Evolutionary conservation across 1,284 basidiomycete genomes (phyloP).

Genomic region (Leucoagaricus sp.): DNA sequence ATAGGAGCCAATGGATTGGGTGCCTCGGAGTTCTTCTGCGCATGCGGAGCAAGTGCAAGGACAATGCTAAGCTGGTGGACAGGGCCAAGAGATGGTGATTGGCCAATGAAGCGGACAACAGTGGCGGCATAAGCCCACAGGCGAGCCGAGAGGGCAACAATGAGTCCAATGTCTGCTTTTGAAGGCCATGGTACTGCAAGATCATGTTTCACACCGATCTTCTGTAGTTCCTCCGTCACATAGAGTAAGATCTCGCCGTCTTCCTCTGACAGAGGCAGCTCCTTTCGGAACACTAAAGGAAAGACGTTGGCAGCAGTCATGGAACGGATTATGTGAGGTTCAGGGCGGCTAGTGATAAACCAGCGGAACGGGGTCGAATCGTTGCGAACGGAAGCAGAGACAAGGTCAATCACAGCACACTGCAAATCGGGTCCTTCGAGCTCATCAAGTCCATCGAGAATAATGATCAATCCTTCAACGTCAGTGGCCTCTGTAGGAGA

Average conservation of each 20-base stretch:
- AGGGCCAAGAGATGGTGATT: background rate
- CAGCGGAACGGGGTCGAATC: background rate
- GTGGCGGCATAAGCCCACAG: constrained; percentile 31
- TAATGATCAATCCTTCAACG: background rate
- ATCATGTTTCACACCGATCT: background rate
- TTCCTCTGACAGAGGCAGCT: constrained; percentile 2
- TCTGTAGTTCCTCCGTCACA: constrained; percentile 1
- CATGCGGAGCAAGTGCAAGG: background rate
- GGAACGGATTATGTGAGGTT: background rate
- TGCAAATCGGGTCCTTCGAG: constrained; percentile 2
- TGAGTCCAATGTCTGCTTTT: constrained; percentile 8
- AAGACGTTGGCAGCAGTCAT: background rate
- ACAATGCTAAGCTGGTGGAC: background rate
- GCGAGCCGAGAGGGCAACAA: constrained; percentile 24
- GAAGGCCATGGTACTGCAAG: constrained; percentile 21
- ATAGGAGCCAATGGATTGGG: background rate
- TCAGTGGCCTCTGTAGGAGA: background rate
- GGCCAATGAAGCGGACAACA: constrained; percentile 24
- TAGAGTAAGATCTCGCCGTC: constrained; percentile 8
- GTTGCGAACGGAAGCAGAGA: background rate
- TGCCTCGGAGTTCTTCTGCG: background rate
- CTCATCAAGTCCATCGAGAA: constrained; percentile 24
- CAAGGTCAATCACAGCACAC: constrained; percentile 16
- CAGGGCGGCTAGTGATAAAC: constrained; percentile 10
- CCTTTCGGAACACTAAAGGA: background rate